Evolutionary conservation across 2,329 filamentous ascomycete genomes (phyloP).

Genomic region (Aurifilum marmelostoma): DNA sequence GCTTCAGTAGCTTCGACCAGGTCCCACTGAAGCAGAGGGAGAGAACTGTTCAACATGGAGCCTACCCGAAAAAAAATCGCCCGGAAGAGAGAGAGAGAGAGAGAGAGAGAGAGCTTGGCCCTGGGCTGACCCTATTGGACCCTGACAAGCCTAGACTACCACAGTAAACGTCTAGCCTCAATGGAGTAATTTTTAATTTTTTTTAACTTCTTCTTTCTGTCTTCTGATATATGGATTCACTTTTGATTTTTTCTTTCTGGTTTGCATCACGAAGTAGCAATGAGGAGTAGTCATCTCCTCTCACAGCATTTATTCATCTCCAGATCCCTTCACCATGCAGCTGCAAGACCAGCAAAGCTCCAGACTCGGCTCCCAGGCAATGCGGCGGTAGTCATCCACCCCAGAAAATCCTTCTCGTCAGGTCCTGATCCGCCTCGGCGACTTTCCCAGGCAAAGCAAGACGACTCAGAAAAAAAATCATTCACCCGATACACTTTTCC

Average conservation of each 20-base stretch:
- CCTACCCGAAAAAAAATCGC: too few relatives aligned
- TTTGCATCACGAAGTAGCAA: conserved; percentile 7
- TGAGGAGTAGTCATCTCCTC: conserved; percentile 19
- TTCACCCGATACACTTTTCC: conserved; percentile 30
- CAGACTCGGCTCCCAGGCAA: conserved; percentile 19
- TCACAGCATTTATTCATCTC: conserved; percentile 2
- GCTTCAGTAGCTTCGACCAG: neutral
- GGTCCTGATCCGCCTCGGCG: conserved; percentile 3
- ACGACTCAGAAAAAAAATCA: conserved; percentile 7
- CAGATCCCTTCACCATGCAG: conserved; percentile 21
- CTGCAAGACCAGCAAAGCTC: conserved; percentile 18
- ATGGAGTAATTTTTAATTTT: neutral
- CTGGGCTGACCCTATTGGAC: neutral
- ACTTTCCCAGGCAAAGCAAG: conserved; percentile 8
- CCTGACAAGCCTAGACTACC: neutral
- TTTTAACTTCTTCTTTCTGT: neutral
- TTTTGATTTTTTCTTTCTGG: neutral
- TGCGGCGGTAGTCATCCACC: conserved; percentile 10
- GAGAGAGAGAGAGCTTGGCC: neutral
- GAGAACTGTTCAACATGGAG: neutral
- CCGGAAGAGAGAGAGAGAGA: too few relatives aligned
- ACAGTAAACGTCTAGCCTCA: neutral
- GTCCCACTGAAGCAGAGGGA: neutral
- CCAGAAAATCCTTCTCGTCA: conserved; percentile 27
- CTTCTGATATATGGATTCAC: neutral